A percentile compares a stretch with the other conserved stretches of the same genome.
Evolutionary conservation across 2,329 filamentous ascomycete genomes (phyloP).

Genomic region (Epichloe coenophiala): DNA sequence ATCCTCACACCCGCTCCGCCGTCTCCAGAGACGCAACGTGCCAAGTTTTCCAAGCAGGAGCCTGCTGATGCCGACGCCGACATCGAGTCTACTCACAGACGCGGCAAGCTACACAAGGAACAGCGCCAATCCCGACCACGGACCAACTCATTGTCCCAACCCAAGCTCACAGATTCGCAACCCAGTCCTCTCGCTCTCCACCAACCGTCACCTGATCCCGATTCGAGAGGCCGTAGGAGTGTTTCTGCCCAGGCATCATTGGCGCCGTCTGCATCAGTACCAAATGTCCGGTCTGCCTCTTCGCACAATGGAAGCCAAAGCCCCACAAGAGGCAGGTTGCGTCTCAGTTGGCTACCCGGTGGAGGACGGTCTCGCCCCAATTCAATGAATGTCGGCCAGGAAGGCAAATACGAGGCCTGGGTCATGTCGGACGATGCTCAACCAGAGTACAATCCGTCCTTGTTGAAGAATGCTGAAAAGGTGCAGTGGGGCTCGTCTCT

Average conservation of each 20-base stretch:
- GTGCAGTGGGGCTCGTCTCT: slow-evolving; percentile 17
- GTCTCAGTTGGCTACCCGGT: slow-evolving; percentile 41
- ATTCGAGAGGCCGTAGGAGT: slow-evolving; percentile 29
- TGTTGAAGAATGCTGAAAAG: slow-evolving; percentile 41
- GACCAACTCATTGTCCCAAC: slow-evolving; percentile 20
- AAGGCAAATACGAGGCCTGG: slow-evolving; percentile 31
- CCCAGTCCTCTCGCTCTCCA: slow-evolving; percentile 13
- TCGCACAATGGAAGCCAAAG: slow-evolving; percentile 26
- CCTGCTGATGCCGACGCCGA: slow-evolving; percentile 1
- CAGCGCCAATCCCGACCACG: slow-evolving; percentile 14
- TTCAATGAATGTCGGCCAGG: slow-evolving; percentile 23
- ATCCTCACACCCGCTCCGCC: slow-evolving; percentile 17
- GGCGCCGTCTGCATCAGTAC: slow-evolving; percentile 2
- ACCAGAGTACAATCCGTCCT: slow-evolving; percentile 41
- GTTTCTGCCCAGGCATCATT: slow-evolving; percentile 31
- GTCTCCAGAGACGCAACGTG: slow-evolving; percentile 14
- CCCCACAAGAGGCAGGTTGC: slow-evolving; percentile 30
- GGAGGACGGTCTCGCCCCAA: slow-evolving; percentile 35
- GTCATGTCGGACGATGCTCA: slow-evolving; percentile 37
- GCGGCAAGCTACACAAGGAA: slow-evolving; percentile 20
- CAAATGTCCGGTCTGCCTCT: slow-evolving; percentile 15
- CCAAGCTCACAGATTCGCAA: slow-evolving; percentile 11
- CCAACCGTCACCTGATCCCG: slow-evolving; percentile 20
- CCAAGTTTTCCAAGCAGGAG: slow-evolving; percentile 11
- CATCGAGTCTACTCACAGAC: slow-evolving; percentile 9